These are phyloP conservation scores for Gypsophila paniculata DNA, from an alignment of 179 eudicot genomes.

Conservation along the genomic window DNA sequence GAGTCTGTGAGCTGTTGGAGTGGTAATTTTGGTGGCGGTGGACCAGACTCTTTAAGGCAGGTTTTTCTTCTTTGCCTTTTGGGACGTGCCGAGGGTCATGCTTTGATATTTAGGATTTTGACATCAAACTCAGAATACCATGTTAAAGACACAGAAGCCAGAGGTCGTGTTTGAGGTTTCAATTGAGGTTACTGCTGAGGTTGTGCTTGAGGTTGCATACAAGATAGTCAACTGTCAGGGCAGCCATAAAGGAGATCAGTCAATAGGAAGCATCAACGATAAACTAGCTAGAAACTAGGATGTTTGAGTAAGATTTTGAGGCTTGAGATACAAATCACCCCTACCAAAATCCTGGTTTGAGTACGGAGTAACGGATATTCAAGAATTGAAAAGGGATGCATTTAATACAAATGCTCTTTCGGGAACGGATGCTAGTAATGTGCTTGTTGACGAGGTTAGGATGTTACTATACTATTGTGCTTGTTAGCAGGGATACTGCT, in stretches of 20 bases:
- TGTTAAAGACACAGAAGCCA: not conserved
- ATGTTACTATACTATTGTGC: too few species aligned
- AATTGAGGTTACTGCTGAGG: not conserved
- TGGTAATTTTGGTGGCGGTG: not conserved
- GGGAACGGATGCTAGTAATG: too few species aligned
- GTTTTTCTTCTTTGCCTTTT: not conserved
- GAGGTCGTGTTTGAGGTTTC: not conserved
- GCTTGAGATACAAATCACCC: too few species aligned
- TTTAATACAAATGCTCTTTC: too few species aligned
- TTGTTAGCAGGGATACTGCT: too few species aligned
- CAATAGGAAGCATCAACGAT: not conserved
- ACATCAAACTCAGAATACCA: not conserved
- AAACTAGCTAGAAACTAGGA: not conserved
- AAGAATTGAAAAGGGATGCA: too few species aligned
- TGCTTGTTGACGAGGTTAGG: too few species aligned
- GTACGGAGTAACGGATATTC: too few species aligned
- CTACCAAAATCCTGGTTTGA: too few species aligned
- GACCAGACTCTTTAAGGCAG: not conserved
- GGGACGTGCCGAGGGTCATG: not conserved
- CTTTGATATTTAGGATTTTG: not conserved
- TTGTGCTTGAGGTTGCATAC: too few species aligned
- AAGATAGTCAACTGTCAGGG: too few species aligned
- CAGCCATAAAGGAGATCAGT: too few species aligned
- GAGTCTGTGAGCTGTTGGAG: not conserved
- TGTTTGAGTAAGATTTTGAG: not conserved